phyloP scores from a whole-genome alignment of 768 basidiomycete species.

The Calocybe indica region DNA sequence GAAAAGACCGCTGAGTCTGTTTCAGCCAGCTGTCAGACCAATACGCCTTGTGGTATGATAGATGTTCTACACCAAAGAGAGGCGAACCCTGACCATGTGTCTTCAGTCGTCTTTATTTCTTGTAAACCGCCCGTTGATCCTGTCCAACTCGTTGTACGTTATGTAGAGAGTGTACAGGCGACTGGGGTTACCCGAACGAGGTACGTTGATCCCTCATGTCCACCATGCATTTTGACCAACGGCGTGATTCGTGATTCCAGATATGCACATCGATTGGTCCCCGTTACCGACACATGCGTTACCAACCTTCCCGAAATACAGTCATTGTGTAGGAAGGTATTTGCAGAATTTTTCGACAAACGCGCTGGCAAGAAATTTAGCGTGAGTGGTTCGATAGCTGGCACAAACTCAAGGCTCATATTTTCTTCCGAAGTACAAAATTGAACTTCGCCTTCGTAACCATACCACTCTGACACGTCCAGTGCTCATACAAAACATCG shows the following conservation, averaged over 20 bases:
- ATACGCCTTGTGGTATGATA: conserved; percentile 68
- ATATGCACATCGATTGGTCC: conserved; percentile 64
- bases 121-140: conserved; percentile 77
- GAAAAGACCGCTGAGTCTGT: background rate
- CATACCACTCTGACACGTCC: conserved; percentile 64
- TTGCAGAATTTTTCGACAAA: conserved; percentile 46
- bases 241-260: conserved; percentile 25
- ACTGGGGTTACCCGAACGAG: conserved; percentile 64
- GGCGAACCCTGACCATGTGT: background rate
- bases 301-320: conserved; percentile 70
- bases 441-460: conserved; percentile 71
- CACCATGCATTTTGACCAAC: background rate
- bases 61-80: background rate
- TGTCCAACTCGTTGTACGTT: conserved; percentile 57
- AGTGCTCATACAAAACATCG: conserved; percentile 60
- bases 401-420: background rate
- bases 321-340: conserved; percentile 47
- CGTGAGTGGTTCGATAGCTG: conserved; percentile 25
- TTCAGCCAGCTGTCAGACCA: conserved; percentile 70
- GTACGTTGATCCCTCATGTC: conserved; percentile 26
- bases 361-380: conserved; percentile 39
- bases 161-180: conserved; percentile 54
- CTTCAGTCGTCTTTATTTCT: conserved; percentile 70
- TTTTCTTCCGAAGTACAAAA: conserved; percentile 57
- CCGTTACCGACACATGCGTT: conserved; percentile 59